Conservation (phyloP, 1,284 basidiomycete species). For the Pterula multifida region DNA sequence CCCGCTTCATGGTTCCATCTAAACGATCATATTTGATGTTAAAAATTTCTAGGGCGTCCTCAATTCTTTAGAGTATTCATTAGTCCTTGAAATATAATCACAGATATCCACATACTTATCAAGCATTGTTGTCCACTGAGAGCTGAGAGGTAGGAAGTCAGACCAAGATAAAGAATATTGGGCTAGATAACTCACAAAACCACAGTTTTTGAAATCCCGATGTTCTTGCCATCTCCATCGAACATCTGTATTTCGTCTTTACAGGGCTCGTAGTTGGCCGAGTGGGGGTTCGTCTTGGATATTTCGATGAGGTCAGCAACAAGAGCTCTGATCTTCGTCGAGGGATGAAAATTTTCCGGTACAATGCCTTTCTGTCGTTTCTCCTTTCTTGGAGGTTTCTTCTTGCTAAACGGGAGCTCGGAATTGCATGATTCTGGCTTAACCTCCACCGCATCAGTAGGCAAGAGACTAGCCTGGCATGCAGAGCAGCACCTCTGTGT, state of each 20-base stretch:
- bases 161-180: constrained; percentile 4
- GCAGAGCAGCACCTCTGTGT: constrained; percentile 54
- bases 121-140: constrained; percentile 93
- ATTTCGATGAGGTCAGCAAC: constrained; percentile 65
- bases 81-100: constrained; percentile 8
- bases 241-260: constrained; percentile 63
- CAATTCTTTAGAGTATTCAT: constrained; percentile 42
- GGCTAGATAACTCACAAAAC: constrained; percentile 63
- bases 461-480: constrained; percentile 56
- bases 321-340: constrained; percentile 78
- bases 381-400: constrained; percentile 52
- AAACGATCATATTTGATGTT: constrained; percentile 81
- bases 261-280: constrained; percentile 70
- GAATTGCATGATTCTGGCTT: constrained; percentile 33
- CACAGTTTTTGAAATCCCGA: constrained; percentile 71
- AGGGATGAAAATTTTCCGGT: constrained; percentile 57
- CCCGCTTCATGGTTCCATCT: constrained; percentile 95
- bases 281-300: constrained; percentile 72
- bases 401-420: constrained; percentile 39
- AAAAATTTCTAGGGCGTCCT: constrained; percentile 76
- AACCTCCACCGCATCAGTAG: constrained; percentile 68
- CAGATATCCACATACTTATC: constrained; percentile 54
- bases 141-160: constrained; percentile 32
- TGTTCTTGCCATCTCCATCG: constrained; percentile 58
- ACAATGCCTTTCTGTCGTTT: constrained; percentile 46